A percentile compares a stretch with the other conserved stretches of the same genome.
Conservation (phyloP, 768 basidiomycete species). For the Lentinula aciculospora region DNA sequence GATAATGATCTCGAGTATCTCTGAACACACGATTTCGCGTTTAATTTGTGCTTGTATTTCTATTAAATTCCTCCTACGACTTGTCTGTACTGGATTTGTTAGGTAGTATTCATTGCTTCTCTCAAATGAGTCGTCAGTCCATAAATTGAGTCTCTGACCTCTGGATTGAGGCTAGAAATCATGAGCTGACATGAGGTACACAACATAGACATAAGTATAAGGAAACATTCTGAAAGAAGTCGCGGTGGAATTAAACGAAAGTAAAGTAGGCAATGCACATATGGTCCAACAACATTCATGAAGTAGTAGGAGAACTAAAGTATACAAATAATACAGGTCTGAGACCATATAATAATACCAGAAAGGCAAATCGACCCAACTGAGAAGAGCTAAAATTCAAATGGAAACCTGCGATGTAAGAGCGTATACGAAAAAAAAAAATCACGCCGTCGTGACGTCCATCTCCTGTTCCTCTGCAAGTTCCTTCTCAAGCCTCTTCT, state of each 20-base stretch:
- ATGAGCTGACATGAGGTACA: too few species aligned
- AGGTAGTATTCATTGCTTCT: too few species aligned
- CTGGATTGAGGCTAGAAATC: too few species aligned
- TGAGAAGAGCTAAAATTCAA: not conserved
- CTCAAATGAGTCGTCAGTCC: too few species aligned
- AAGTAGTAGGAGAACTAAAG: not conserved
- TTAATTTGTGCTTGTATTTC: too few species aligned
- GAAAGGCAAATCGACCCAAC: not conserved
- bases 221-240: not conserved
- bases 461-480: constrained; percentile 45
- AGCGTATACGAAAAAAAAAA: not conserved
- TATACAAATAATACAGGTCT: not conserved
- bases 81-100: too few species aligned
- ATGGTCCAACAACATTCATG: not conserved
- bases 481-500: constrained; percentile 76
- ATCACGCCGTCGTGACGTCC: not conserved
- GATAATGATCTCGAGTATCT: not conserved
- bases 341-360: not conserved
- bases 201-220: too few species aligned
- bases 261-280: not conserved
- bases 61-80: too few species aligned
- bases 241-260: not conserved
- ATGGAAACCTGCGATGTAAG: too few species aligned
- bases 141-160: too few species aligned
- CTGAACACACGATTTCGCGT: too few species aligned